Base-by-base conservation (phyloP, 176 grass and related monocot species). In the Microstegium vimineum region DNA sequence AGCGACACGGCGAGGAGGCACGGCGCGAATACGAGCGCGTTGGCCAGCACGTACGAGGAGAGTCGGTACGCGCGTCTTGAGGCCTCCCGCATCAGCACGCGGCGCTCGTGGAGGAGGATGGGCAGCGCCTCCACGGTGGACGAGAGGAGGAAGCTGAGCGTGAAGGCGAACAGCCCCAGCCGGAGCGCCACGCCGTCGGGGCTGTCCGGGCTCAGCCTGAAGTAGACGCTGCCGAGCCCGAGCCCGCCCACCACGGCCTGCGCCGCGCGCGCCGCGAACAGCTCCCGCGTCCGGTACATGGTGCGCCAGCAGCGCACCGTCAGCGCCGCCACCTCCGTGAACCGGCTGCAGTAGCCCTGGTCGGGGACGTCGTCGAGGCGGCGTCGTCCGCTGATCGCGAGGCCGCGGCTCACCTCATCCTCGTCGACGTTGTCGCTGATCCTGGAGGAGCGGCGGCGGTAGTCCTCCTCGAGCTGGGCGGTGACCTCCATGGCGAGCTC, bases 141-240 rank as follows among this genome's bases (percentile, higher is more conserved):
- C 25, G 95, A 94, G 43, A 94, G 92, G 6, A 94, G 92, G 84
- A 94, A 98, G 87, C 90, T 93, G 35, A 98, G 90, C 26, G 84
- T 98, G 84, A 98, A 98, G 51, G 95, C 95, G 71, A 98, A 98
- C 56, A 98, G 81, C 8, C 95, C 95, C 0, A 98, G 92, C 22
- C 92, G 82, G 66, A 94, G 88, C 2, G 90, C 81, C 47, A 93
- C 72, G 32, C 90, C 92, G 25, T 94, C 87, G 3, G 87, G 51
- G 71, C 68, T 67, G 36, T 86, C 87, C 2, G 75, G 76, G 49
- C 66, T 64, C 5, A 90, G 59, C 1, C 76, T 88, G 69, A 93
- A 91, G 85, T 90, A 98, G 47, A 98, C 92, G 66, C 92, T 98
- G 40, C 90, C 95, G 1, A 98, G 90, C 20, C 92, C 92, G 0